Conservation (phyloP, 83 land plant species). For the Isoetes engelmannii region DNA sequence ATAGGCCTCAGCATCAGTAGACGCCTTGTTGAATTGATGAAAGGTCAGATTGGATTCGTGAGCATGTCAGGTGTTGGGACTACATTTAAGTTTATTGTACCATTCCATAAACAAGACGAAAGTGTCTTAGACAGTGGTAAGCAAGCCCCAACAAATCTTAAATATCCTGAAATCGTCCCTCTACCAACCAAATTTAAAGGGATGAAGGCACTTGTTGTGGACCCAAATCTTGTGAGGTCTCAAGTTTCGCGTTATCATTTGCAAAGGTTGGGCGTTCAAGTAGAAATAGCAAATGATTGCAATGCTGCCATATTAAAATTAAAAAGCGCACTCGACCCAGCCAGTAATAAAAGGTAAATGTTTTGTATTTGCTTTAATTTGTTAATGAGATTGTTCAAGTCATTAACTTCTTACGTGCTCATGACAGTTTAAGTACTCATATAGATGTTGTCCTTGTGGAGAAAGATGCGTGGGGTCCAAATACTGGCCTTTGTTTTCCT, state of each 20-base stretch:
- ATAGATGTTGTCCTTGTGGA: slow-evolving; percentile 50
- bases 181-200: slow-evolving; percentile 52
- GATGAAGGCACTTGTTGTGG: slow-evolving; percentile 30
- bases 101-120: slow-evolving; percentile 35
- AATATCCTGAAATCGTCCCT: slow-evolving; percentile 33
- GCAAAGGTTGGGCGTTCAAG: slow-evolving; percentile 5
- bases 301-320: background rate
- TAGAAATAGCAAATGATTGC: slow-evolving; percentile 2
- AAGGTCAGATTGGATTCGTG: slow-evolving; percentile 56
- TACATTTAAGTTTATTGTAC: slow-evolving; percentile 74
- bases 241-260: slow-evolving; percentile 12
- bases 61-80: slow-evolving; percentile 67
- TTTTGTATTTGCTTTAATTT: too few relatives aligned
- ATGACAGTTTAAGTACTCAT: too few relatives aligned
- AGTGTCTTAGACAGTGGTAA: slow-evolving; percentile 1
- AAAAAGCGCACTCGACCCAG: too few relatives aligned
- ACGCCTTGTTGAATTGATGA: slow-evolving; percentile 78
- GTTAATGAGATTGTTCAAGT: too few relatives aligned
- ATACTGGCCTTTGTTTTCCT: slow-evolving; percentile 17
- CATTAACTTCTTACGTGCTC: too few relatives aligned
- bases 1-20: slow-evolving; percentile 85
- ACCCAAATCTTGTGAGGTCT: slow-evolving; percentile 31
- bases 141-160: slow-evolving; percentile 8
- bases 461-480: slow-evolving; percentile 47
- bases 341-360: too few relatives aligned